These are phyloP conservation scores for Venturia nashicola DNA, from an alignment of 2,329 filamentous ascomycete species.

Conservation along the genomic window DNA sequence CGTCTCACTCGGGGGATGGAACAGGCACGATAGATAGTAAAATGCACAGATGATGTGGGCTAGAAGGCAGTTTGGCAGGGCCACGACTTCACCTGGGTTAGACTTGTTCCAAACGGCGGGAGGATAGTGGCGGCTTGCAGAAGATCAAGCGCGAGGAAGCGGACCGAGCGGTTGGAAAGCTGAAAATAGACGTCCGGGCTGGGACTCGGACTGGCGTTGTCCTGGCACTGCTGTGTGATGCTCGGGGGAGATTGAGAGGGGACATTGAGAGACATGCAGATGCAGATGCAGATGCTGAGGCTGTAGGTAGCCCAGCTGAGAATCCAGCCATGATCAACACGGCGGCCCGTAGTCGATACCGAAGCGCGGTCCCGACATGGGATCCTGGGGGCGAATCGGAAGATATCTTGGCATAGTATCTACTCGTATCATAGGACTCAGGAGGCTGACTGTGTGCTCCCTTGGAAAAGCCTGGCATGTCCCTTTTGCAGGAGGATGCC, in stretches of 20 bases:
- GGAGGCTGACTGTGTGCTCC: no score
- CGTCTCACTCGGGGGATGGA: not conserved
- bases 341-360: not conserved
- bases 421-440: no score
- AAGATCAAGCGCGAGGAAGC: not conserved
- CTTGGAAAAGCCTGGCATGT: no score
- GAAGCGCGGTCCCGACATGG: not conserved
- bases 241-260: no score
- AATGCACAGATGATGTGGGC: no score
- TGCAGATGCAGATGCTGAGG: not conserved
- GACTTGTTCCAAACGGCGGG: not conserved
- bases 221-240: not conserved
- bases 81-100: not conserved
- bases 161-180: not conserved
- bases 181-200: not conserved
- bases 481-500: no score
- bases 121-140: slow-evolving; percentile 1
- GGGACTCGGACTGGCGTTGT: not conserved
- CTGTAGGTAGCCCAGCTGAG: not conserved
- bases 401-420: no score
- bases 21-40: no score
- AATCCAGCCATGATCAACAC: not conserved
- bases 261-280: not conserved
- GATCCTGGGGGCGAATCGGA: not conserved
- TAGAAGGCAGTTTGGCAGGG: not conserved